These are phyloP conservation scores for Podaxis sp. DNA, from an alignment of 768 basidiomycete species.

Conservation along the genomic window DNA sequence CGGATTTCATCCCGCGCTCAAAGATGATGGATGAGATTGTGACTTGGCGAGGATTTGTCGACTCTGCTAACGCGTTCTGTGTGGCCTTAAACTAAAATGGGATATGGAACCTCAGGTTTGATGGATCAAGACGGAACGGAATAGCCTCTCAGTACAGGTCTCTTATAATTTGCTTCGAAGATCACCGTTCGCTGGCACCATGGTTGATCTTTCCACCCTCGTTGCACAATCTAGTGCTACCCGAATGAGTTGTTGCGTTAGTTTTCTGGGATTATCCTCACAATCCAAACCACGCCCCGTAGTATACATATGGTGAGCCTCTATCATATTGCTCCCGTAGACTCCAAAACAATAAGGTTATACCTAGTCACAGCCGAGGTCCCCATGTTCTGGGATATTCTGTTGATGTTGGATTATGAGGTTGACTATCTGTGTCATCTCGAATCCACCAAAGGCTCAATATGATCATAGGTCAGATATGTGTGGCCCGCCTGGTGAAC, in stretches of 20 bases:
- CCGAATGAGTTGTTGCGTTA: neutral
- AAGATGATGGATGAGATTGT: neutral
- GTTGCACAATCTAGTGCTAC: neutral
- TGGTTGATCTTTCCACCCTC: neutral
- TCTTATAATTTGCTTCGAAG: neutral
- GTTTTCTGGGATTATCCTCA: neutral
- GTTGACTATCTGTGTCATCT: neutral
- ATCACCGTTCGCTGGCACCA: neutral
- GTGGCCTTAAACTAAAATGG: neutral
- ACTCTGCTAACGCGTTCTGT: neutral
- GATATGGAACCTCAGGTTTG: neutral
- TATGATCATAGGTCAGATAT: neutral
- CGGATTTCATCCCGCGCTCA: no score
- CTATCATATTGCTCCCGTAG: neutral
- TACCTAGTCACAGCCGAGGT: neutral
- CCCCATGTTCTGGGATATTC: conserved; percentile 8
- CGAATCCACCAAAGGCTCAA: no score
- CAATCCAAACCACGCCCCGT: neutral
- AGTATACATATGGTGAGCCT: conserved; percentile 5
- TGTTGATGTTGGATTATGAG: conserved; percentile 1
- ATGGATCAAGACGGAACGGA: neutral
- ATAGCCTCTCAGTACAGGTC: neutral
- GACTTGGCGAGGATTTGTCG: neutral
- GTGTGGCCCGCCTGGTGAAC: neutral
- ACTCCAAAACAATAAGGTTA: neutral